Evolutionary conservation across 2,329 filamentous ascomycete genomes (phyloP).

Genomic region (Penicillium sp.): DNA sequence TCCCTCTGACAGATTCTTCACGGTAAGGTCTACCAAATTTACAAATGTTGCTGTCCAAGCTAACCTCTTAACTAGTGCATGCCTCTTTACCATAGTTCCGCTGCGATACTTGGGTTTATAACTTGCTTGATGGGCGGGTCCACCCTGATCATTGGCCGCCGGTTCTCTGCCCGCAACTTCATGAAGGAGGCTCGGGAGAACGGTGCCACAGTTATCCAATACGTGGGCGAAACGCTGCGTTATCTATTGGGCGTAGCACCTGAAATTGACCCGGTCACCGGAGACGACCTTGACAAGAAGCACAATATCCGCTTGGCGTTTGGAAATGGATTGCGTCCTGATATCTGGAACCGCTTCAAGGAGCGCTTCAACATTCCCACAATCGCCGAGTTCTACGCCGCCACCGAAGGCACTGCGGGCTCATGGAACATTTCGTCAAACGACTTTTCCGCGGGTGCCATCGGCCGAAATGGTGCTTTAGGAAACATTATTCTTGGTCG

Average conservation of each 20-base stretch:
- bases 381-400: slow-evolving; percentile 72
- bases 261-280: slow-evolving; percentile 54
- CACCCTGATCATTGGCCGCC: slow-evolving; percentile 63
- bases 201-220: slow-evolving; percentile 69
- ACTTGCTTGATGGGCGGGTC: slow-evolving; percentile 52
- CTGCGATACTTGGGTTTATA: slow-evolving; percentile 59
- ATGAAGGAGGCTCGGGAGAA: slow-evolving; percentile 66
- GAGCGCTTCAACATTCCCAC: slow-evolving; percentile 66
- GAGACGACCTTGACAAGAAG: slow-evolving; percentile 60
- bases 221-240: slow-evolving; percentile 78
- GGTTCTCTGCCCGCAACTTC: slow-evolving; percentile 68
- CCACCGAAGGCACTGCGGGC: slow-evolving; percentile 62
- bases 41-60: background rate
- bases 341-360: slow-evolving; percentile 78
- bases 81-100: slow-evolving; percentile 82
- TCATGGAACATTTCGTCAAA: slow-evolving; percentile 68
- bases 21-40: slow-evolving; percentile 41
- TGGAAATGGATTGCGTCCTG: slow-evolving; percentile 75
- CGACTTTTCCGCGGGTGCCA: slow-evolving; percentile 63
- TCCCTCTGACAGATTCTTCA: slow-evolving; percentile 62
- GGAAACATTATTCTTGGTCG: slow-evolving; percentile 48
- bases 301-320: slow-evolving; percentile 68
- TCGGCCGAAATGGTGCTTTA: slow-evolving; percentile 63
- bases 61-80: slow-evolving; percentile 52
- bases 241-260: slow-evolving; percentile 64